Conservation (phyloP, 768 basidiomycete species). For the Tubosaeta sp. region DNA sequence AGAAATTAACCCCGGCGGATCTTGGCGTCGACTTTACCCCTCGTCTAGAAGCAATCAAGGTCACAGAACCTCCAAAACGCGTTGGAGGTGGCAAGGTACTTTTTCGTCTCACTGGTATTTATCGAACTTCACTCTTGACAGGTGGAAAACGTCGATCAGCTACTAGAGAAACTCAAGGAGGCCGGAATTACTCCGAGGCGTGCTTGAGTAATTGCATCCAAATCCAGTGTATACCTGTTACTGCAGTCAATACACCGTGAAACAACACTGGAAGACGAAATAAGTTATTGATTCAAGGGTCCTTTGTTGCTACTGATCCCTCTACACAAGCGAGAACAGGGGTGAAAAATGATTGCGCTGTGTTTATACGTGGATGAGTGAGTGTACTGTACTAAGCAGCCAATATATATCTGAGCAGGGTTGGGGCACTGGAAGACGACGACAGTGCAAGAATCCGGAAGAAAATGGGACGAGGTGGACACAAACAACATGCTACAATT, state of each 20-base stretch:
- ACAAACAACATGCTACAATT: slow-evolving; percentile 28
- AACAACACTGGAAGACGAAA: background rate
- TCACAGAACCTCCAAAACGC: slow-evolving; percentile 85
- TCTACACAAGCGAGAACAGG: slow-evolving; percentile 14
- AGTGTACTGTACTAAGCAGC: slow-evolving; percentile 14
- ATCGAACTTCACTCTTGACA: slow-evolving; percentile 18
- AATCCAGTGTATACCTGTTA: slow-evolving; percentile 4
- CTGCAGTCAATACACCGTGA: background rate
- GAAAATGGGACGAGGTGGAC: slow-evolving; percentile 6
- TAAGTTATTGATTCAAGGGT: slow-evolving; percentile 20
- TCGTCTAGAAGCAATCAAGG: slow-evolving; percentile 79
- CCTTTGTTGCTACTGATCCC: slow-evolving; percentile 4
- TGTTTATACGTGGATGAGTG: slow-evolving; percentile 7
- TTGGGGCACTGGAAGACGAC: slow-evolving; percentile 3
- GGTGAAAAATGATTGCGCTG: slow-evolving; percentile 8
- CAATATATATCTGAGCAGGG: slow-evolving; percentile 26
- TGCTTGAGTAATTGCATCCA: slow-evolving; percentile 10
- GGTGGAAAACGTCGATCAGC: slow-evolving; percentile 84
- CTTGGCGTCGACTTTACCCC: slow-evolving; percentile 83
- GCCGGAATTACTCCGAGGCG: slow-evolving; percentile 52
- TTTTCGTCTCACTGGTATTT: background rate
- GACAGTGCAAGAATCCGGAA: slow-evolving; percentile 7
- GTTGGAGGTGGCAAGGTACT: slow-evolving; percentile 86
- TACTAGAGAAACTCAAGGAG: slow-evolving; percentile 85
- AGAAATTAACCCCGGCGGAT: slow-evolving; percentile 75